Conservation (phyloP, 495 filamentous ascomycete genomes). For the Chaetomidium leptoderma region DNA sequence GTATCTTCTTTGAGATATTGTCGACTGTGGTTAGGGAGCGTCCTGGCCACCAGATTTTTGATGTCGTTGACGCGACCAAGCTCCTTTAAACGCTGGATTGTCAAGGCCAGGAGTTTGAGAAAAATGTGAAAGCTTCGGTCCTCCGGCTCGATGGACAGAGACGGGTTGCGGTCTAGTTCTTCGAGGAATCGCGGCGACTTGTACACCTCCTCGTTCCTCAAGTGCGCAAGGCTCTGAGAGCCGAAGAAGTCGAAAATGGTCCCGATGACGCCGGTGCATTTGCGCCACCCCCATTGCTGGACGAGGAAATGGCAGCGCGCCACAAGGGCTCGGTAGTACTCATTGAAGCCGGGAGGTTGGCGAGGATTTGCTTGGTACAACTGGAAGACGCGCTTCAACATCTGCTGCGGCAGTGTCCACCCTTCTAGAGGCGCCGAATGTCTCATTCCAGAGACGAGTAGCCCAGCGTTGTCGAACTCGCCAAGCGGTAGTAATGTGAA, state of each 20-base stretch:
- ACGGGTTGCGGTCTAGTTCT: constrained; percentile 58
- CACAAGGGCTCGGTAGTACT: constrained; percentile 71
- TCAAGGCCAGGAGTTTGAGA: constrained; percentile 73
- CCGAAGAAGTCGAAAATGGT: constrained; percentile 90
- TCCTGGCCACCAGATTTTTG: constrained; percentile 68
- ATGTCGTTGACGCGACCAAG: constrained; percentile 66
- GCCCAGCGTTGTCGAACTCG: constrained; percentile 68
- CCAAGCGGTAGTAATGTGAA: constrained; percentile 71
- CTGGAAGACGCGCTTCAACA: constrained; percentile 62
- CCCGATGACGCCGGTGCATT: constrained; percentile 71
- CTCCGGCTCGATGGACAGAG: constrained; percentile 56
- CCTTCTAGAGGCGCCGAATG: constrained; percentile 56
- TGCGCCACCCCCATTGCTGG: constrained; percentile 78
- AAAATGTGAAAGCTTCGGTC: constrained; percentile 94
- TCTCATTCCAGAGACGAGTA: constrained; percentile 54
- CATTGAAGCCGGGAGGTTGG: constrained; percentile 65
- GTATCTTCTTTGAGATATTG: constrained; percentile 79
- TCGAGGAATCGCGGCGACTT: constrained; percentile 77
- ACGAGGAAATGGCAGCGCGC: constrained; percentile 76
- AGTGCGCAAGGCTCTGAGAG: constrained; percentile 62
- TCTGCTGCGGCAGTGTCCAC: constrained; percentile 64
- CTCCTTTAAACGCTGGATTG: constrained; percentile 57
- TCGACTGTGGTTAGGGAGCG: constrained; percentile 84
- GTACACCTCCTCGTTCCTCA: constrained; percentile 71
- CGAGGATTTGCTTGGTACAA: constrained; percentile 56